A percentile compares a stretch with the other conserved stretches of the same genome.
Evolutionary conservation across 495 filamentous ascomycete genomes (phyloP).

Genomic region (Thermothielavioides terrestris): DNA sequence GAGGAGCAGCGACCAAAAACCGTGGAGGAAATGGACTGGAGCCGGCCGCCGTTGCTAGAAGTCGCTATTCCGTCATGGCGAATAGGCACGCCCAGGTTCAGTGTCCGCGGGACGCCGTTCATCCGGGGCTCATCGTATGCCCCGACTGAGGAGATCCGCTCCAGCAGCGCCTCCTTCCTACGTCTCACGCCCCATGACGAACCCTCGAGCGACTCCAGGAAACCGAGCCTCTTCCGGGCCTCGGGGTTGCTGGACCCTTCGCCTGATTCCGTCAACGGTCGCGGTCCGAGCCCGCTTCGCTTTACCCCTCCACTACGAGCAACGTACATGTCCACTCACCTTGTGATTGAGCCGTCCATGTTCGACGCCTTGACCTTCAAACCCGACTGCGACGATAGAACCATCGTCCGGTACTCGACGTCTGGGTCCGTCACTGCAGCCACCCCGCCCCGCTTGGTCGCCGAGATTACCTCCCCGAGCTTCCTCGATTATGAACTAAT

Average conservation of each 20-base stretch:
- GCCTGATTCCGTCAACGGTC: constrained; percentile 16
- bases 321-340: constrained; percentile 37
- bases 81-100: constrained; percentile 77
- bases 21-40: constrained; percentile 44
- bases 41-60: constrained; percentile 53
- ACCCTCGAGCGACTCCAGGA: constrained; percentile 19
- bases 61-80: constrained; percentile 81
- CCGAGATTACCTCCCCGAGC: constrained; percentile 92
- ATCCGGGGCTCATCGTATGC: constrained; percentile 67
- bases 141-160: constrained; percentile 41
- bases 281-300: constrained; percentile 18
- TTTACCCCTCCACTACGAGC: constrained; percentile 24
- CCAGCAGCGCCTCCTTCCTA: constrained; percentile 37
- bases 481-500: constrained; percentile 97
- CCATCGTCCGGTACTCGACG: constrained; percentile 76
- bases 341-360: constrained; percentile 51
- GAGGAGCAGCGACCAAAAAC: constrained; percentile 53
- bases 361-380: constrained; percentile 72
- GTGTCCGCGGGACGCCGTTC: constrained; percentile 64
- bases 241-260: constrained; percentile 20
- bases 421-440: constrained; percentile 74
- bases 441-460: constrained; percentile 83
- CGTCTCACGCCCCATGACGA: constrained; percentile 15
- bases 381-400: constrained; percentile 60
- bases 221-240: constrained; percentile 20